A percentile compares a stretch with the other conserved stretches of the same genome.
phyloP scores from a whole-genome alignment of 495 filamentous ascomycete species.

The Aspergillus carlsbadensis region DNA sequence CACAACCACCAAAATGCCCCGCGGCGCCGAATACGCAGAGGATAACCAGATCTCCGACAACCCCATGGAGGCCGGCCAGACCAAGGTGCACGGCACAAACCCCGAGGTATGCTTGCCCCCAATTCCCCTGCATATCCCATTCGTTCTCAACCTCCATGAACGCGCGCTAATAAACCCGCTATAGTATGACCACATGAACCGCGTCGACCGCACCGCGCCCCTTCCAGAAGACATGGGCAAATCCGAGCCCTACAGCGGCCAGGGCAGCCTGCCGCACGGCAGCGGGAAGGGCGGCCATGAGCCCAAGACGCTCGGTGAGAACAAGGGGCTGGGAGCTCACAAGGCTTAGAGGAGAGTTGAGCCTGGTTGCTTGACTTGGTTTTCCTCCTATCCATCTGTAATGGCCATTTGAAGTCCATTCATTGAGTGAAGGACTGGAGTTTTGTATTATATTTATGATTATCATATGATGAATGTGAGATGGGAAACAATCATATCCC shows the following conservation, averaged over 20 bases:
- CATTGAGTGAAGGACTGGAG: not conserved
- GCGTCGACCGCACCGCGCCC: conserved; percentile 39
- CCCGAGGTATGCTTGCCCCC: conserved; percentile 26
- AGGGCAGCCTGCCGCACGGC: conserved; percentile 22
- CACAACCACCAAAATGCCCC: conserved; percentile 39
- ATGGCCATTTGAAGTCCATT: too few relatives aligned
- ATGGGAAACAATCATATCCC: too few relatives aligned
- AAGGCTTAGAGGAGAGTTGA: not conserved
- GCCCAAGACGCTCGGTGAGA: conserved; percentile 38
- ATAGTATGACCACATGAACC: conserved; percentile 43
- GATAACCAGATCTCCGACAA: conserved; percentile 48
- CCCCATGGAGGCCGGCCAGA: conserved; percentile 45
- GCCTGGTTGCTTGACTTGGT: not conserved
- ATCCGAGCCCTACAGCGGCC: conserved; percentile 27
- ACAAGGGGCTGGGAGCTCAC: conserved; percentile 38
- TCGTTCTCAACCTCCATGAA: too few relatives aligned
- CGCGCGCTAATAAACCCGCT: too few relatives aligned
- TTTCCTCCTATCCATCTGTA: too few relatives aligned
- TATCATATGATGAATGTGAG: not conserved
- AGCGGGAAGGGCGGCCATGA: conserved; percentile 46
- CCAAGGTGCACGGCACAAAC: conserved; percentile 42
- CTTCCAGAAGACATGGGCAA: conserved; percentile 41
- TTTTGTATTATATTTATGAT: not conserved
- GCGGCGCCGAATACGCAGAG: conserved; percentile 50
- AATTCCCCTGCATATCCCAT: not conserved